Evolutionary conservation across 345 rosid species (phyloP).

Genomic region (Syzygium oleosum): DNA sequence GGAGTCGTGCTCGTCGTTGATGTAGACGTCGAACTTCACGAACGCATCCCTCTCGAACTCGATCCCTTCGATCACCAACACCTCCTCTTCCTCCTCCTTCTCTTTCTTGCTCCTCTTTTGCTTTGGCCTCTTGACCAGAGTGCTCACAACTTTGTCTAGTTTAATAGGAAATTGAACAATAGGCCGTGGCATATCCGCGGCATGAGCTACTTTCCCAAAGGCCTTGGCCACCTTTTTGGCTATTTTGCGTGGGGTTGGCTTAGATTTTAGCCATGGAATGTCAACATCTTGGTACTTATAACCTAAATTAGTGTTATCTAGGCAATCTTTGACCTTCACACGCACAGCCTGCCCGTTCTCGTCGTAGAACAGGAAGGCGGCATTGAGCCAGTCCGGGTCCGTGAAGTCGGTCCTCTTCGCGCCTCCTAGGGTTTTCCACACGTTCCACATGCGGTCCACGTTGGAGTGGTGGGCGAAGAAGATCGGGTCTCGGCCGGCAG

Average conservation of each 20-base stretch:
- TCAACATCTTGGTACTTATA: conserved; percentile 40
- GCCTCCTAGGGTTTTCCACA: conserved; percentile 57
- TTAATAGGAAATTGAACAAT: conserved; percentile 20
- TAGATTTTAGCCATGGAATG: conserved; percentile 41
- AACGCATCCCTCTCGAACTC: conserved; percentile 22
- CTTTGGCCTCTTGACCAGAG: conserved; percentile 34
- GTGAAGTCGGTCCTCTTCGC: conserved; percentile 22
- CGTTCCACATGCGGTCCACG: conserved; percentile 48
- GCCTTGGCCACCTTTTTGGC: conserved; percentile 4
- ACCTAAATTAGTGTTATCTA: conserved; percentile 23
- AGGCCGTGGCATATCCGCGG: conserved; percentile 11
- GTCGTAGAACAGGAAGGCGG: conserved; percentile 45
- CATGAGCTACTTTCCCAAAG: conserved; percentile 12
- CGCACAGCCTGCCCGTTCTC: conserved; percentile 51
- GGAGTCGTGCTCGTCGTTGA: conserved; percentile 35
- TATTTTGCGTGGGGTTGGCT: conserved; percentile 34
- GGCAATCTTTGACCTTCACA: conserved; percentile 43
- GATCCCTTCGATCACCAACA: conserved; percentile 30
- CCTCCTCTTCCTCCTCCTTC: conserved; percentile 53
- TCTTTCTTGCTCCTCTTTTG: conserved; percentile 35
- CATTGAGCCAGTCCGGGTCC: conserved; percentile 47
- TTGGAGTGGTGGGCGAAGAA: conserved; percentile 54
- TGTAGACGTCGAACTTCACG: conserved; percentile 45
- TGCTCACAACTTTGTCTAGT: conserved; percentile 18
- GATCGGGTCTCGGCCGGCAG: conserved; percentile 53